Conservation (phyloP, 179 eudicot species). For the Gypsophila paniculata region DNA sequence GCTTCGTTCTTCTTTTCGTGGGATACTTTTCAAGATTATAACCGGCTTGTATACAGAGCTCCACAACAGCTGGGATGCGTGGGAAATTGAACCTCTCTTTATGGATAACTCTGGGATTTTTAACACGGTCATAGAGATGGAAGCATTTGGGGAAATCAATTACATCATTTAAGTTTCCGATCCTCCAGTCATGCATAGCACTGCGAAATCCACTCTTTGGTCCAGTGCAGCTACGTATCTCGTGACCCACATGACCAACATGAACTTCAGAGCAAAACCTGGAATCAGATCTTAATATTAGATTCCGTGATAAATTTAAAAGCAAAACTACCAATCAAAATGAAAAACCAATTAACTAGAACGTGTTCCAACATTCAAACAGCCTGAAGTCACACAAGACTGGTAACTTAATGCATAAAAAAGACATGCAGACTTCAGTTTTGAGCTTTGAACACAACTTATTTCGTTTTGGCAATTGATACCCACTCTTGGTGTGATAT, state of each 20-base stretch:
- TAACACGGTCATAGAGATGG: slow-evolving; percentile 57
- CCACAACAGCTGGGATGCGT: slow-evolving; percentile 49
- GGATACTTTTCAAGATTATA: slow-evolving; percentile 46
- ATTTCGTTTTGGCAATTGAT: background rate
- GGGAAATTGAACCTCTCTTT: slow-evolving; percentile 37
- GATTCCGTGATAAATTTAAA: background rate
- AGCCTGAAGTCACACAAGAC: background rate
- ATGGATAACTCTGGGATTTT: slow-evolving; percentile 52
- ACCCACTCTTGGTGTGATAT: no score
- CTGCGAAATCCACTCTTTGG: slow-evolving; percentile 48
- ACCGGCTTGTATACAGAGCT: slow-evolving; percentile 66
- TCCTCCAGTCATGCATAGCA: slow-evolving; percentile 52
- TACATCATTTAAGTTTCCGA: slow-evolving; percentile 39
- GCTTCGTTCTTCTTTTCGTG: slow-evolving; percentile 49
- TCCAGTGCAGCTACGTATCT: slow-evolving; percentile 58
- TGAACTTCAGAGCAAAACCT: slow-evolving; percentile 63
- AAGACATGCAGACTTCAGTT: background rate
- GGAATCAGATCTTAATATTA: slow-evolving; percentile 9
- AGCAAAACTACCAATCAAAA: background rate
- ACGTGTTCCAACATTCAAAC: background rate
- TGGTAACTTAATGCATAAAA: background rate
- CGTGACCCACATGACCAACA: slow-evolving; percentile 54
- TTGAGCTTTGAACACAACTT: background rate
- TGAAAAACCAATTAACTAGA: background rate
- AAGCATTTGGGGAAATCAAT: slow-evolving; percentile 50